A percentile compares a stretch with the other conserved stretches of the same genome.
phyloP scores from a whole-genome alignment of 192 early-diverging fungal genomes.

The Gryganskiella cystojenkinii region DNA sequence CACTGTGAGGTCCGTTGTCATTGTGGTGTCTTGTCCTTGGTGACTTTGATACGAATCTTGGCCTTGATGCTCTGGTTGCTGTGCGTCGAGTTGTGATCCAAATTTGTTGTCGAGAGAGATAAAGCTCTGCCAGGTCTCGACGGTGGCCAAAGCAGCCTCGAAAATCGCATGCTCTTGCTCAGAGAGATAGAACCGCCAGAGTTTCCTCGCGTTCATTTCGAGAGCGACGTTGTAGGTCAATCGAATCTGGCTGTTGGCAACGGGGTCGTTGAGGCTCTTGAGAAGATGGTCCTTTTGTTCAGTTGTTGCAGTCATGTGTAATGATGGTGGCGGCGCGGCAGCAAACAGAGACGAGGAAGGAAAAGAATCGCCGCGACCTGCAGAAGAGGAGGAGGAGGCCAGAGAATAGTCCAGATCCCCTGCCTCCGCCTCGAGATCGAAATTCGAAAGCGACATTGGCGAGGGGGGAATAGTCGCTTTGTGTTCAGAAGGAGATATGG shows the following conservation, averaged over 20 bases:
- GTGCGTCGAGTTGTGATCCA: conserved; percentile 13
- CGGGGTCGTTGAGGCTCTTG: conserved; percentile 26
- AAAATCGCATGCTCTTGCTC: conserved; percentile 51
- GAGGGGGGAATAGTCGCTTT: no score
- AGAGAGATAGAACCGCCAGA: conserved; percentile 52
- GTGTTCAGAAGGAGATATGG: neutral
- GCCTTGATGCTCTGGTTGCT: conserved; percentile 9
- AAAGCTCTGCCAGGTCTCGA: conserved; percentile 52
- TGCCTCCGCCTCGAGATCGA: no score
- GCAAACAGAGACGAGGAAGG: no score
- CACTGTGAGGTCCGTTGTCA: conserved; percentile 4
- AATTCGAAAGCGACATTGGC: no score
- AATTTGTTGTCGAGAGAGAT: conserved; percentile 48
- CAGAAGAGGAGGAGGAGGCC: no score
- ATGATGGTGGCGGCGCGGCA: no score
- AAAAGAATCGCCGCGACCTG: no score
- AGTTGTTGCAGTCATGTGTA: neutral
- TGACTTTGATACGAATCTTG: conserved; percentile 6
- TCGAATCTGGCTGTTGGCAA: conserved; percentile 28
- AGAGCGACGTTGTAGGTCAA: conserved; percentile 43
- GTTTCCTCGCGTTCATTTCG: conserved; percentile 46
- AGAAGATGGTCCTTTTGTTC: conserved; percentile 35
- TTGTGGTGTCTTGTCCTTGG: conserved; percentile 8
- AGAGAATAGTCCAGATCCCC: no score
- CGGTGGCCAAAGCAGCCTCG: conserved; percentile 41